These are phyloP conservation scores for Pichia sp. DNA, from an alignment of 1,139 yeast species.

Conservation along the genomic window DNA sequence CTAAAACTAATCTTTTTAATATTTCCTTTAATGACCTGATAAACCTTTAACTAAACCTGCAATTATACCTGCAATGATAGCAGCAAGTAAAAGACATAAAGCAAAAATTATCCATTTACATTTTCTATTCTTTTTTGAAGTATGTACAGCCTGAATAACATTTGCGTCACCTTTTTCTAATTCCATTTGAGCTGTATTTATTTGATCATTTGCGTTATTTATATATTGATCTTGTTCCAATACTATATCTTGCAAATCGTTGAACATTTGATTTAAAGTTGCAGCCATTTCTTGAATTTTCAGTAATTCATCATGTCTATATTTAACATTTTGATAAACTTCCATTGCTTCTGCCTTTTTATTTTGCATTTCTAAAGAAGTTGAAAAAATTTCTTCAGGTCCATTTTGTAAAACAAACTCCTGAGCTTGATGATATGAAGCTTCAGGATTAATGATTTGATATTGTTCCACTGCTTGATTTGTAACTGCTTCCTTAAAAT, in stretches of 20 bases:
- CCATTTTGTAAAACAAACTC: slow-evolving; percentile 19
- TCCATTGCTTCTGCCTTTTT: slow-evolving; percentile 17
- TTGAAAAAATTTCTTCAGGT: slow-evolving; percentile 14
- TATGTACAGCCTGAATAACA: slow-evolving; percentile 14
- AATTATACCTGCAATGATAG: slow-evolving; percentile 16
- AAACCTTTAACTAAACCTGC: slow-evolving; percentile 18
- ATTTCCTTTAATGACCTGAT: slow-evolving; percentile 5
- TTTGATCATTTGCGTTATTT: slow-evolving; percentile 11
- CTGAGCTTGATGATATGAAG: slow-evolving; percentile 17
- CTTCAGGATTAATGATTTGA: slow-evolving; percentile 18
- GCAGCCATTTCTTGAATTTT: slow-evolving; percentile 18
- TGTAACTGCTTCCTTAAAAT: slow-evolving; percentile 13
- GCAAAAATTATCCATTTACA: slow-evolving; percentile 18
- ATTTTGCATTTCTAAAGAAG: slow-evolving; percentile 16
- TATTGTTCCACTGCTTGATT: slow-evolving; percentile 20
- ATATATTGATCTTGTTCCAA: slow-evolving; percentile 18
- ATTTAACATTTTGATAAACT: slow-evolving; percentile 17
- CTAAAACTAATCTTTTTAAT: background rate
- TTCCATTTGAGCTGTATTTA: slow-evolving; percentile 11
- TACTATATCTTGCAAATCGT: slow-evolving; percentile 20
- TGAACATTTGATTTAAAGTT: slow-evolving; percentile 16
- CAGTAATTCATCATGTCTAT: slow-evolving; percentile 18
- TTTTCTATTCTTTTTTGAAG: slow-evolving; percentile 18
- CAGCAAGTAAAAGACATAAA: slow-evolving; percentile 10
- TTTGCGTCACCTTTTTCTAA: slow-evolving; percentile 22